Conservation (phyloP, 1,284 basidiomycete species). For the Tilletia walkeri region DNA sequence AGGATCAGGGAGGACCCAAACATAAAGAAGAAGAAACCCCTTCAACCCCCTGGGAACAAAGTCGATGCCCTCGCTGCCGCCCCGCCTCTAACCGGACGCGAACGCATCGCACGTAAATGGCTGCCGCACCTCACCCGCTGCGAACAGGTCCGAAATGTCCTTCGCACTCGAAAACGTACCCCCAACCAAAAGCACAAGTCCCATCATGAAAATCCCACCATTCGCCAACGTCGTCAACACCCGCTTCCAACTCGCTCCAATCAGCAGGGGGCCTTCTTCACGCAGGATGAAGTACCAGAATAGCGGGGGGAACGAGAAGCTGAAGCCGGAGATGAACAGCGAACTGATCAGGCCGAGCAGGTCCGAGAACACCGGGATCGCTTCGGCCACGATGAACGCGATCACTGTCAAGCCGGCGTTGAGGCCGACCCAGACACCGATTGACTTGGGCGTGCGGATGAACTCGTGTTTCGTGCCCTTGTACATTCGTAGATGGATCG, state of each 20-base stretch:
- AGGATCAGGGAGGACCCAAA: too few relatives aligned
- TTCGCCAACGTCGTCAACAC: slow-evolving; percentile 33
- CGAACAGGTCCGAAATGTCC: slow-evolving; percentile 26
- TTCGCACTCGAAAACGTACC: slow-evolving; percentile 33
- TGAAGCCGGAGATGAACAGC: slow-evolving; percentile 40
- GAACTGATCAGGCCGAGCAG: slow-evolving; percentile 38
- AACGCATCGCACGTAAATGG: slow-evolving; percentile 17
- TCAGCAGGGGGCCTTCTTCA: slow-evolving; percentile 18
- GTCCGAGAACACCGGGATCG: slow-evolving; percentile 39
- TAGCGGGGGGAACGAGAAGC: slow-evolving; percentile 59
- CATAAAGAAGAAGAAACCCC: too few relatives aligned
- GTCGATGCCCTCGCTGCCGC: too few relatives aligned
- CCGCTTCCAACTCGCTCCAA: slow-evolving; percentile 33
- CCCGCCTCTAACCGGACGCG: too few relatives aligned
- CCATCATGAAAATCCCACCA: slow-evolving; percentile 32
- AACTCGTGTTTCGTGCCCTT: slow-evolving; percentile 39
- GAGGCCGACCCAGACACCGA: slow-evolving; percentile 33
- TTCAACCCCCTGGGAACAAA: too few relatives aligned
- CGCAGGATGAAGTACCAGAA: slow-evolving; percentile 41
- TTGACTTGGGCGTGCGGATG: slow-evolving; percentile 43
- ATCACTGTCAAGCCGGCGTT: slow-evolving; percentile 25
- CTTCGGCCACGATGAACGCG: slow-evolving; percentile 40
- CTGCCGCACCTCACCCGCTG: background rate
- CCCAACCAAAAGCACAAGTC: slow-evolving; percentile 35
- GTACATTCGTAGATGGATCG: slow-evolving; percentile 39